A percentile compares a stretch with the other conserved stretches of the same genome.
These are phyloP conservation scores for Saksenaea oblongispora DNA, from an alignment of 371 early-diverging fungal genomes.

Conservation along the genomic window DNA sequence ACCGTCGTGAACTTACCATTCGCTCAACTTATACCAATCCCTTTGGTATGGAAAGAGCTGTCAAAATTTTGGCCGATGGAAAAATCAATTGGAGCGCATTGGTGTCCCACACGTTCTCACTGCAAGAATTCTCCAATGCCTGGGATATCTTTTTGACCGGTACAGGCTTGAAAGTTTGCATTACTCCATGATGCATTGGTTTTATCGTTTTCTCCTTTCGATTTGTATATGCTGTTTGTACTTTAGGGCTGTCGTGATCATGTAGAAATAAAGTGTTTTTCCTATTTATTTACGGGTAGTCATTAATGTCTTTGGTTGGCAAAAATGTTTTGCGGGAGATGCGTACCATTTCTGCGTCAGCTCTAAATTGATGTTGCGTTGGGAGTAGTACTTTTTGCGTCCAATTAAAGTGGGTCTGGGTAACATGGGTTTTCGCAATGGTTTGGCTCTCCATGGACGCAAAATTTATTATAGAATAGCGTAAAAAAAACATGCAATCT, in stretches of 20 bases:
- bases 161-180: constrained; percentile 54
- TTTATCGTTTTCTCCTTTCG: not conserved
- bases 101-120: constrained; percentile 48
- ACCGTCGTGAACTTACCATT: constrained; percentile 59
- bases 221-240: not conserved
- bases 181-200: constrained; percentile 30
- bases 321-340: too few relatives aligned
- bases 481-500: too few relatives aligned
- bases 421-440: too few relatives aligned
- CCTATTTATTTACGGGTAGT: too few relatives aligned
- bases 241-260: not conserved
- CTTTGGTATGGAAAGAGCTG: constrained; percentile 58
- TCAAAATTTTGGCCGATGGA: constrained; percentile 46
- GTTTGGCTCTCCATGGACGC: too few relatives aligned
- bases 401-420: too few relatives aligned
- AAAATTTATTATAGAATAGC: too few relatives aligned
- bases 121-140: constrained; percentile 52
- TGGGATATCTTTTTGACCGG: constrained; percentile 53
- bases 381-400: too few relatives aligned
- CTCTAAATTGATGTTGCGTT: too few relatives aligned
- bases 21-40: constrained; percentile 61
- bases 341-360: too few relatives aligned
- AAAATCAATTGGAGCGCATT: constrained; percentile 48
- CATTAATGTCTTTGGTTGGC: too few relatives aligned
- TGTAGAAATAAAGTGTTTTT: too few relatives aligned